Percentiles rank a stretch among this genome's conserved stretches.
Evolutionary conservation across 164 flowering plant species (phyloP).

Genomic region (Stephania yunnanensis): DNA sequence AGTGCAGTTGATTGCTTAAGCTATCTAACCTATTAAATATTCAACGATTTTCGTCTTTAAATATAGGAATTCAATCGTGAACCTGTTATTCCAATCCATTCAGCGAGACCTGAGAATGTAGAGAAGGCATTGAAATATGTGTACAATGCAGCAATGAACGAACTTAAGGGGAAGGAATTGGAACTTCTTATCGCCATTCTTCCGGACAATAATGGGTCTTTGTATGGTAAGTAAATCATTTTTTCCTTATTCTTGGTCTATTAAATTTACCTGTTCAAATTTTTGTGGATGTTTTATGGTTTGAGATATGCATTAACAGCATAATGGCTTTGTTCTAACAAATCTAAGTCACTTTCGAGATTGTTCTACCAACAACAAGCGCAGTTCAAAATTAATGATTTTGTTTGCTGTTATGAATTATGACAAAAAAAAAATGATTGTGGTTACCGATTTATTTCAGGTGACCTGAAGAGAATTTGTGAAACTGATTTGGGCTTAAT

Average conservation of each 20-base stretch:
- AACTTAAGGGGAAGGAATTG: conserved; percentile 27
- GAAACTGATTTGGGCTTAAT: conserved; percentile 18
- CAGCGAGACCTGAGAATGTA: conserved; percentile 46
- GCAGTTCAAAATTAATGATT: not conserved
- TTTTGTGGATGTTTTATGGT: not conserved
- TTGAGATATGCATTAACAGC: not conserved
- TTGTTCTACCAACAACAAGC: not conserved
- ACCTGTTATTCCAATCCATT: conserved; percentile 41
- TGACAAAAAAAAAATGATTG: not conserved
- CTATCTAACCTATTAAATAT: not conserved
- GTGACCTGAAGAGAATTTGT: conserved; percentile 20
- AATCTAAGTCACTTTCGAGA: not conserved
- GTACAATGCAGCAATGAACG: conserved; percentile 26
- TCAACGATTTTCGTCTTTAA: not conserved
- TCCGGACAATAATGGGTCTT: conserved; percentile 14
- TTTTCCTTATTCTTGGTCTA: too few species aligned
- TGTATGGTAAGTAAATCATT: conserved; percentile 7
- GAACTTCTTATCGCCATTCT: conserved; percentile 15
- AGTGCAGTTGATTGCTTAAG: not conserved
- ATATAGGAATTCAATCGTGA: conserved; percentile 49
- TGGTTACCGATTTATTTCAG: conserved; percentile 7
- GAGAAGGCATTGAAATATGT: conserved; percentile 48
- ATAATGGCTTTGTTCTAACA: not conserved
- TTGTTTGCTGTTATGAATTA: not conserved
- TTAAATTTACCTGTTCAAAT: not conserved